Evolutionary conservation across 768 basidiomycete genomes (phyloP).

Genomic region (Leccinum subtestaceum): DNA sequence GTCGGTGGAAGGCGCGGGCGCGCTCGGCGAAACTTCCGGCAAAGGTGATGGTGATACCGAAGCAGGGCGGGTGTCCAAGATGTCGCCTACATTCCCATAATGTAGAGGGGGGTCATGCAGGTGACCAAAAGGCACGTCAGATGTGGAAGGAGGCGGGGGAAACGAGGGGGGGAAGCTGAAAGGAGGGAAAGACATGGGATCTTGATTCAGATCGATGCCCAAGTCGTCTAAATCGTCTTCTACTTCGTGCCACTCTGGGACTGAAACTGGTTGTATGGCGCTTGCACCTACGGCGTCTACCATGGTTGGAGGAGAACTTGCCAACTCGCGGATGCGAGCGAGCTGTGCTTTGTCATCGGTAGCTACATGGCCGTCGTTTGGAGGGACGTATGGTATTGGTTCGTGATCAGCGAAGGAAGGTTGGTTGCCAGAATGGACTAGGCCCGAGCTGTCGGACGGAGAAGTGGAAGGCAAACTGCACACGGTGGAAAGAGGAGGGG

Average conservation of each 20-base stretch:
- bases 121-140: conserved; percentile 37
- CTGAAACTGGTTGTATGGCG: conserved; percentile 37
- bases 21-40: conserved; percentile 38
- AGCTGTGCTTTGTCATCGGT: conserved; percentile 64
- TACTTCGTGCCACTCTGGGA: conserved; percentile 55
- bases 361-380: conserved; percentile 55
- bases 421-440: conserved; percentile 3
- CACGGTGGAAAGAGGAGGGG: conserved; percentile 2
- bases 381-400: conserved; percentile 29
- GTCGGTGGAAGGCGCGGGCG: conserved; percentile 35
- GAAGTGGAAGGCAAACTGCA: conserved; percentile 7
- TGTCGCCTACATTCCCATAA: conserved; percentile 32
- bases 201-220: conserved; percentile 5
- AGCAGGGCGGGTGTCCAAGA: conserved; percentile 34
- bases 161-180: conserved; percentile 21
- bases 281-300: conserved; percentile 17
- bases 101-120: conserved; percentile 38
- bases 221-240: conserved; percentile 35
- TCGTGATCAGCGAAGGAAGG: conserved; percentile 13
- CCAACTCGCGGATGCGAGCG: conserved; percentile 48
- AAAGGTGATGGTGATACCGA: conserved; percentile 44
- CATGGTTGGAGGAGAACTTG: conserved; percentile 47
- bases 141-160: conserved; percentile 38
- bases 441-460: conserved; percentile 11
- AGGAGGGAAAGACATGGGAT: conserved; percentile 8